These are phyloP conservation scores for Colletotrichum sp. DNA, from an alignment of 2,329 filamentous ascomycete species.

Conservation along the genomic window DNA sequence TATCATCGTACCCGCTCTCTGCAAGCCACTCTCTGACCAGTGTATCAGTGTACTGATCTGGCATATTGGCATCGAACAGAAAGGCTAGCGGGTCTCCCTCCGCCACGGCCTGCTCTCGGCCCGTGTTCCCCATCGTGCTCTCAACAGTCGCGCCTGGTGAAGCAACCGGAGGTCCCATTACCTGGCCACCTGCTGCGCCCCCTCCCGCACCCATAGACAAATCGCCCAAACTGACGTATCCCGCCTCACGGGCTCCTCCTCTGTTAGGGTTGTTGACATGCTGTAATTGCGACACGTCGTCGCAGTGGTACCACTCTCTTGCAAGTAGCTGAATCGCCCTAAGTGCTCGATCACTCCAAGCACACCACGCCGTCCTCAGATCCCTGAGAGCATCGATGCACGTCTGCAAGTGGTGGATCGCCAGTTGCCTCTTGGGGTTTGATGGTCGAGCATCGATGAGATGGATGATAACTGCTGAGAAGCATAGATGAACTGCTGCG, in stretches of 20 bases:
- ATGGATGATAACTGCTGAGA: slow-evolving; percentile 22
- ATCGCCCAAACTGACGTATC: background rate
- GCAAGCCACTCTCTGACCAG: slow-evolving; percentile 1
- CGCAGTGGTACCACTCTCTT: slow-evolving; percentile 22
- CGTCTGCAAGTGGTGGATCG: slow-evolving; percentile 14
- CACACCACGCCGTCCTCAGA: slow-evolving; percentile 17
- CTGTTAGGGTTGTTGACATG: background rate
- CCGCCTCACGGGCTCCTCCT: background rate
- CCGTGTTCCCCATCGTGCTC: background rate
- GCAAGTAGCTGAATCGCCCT: slow-evolving; percentile 17
- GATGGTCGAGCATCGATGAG: slow-evolving; percentile 24
- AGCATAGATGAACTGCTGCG: slow-evolving; percentile 24
- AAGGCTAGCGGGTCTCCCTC: background rate
- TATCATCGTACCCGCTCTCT: background rate
- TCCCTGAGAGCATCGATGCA: slow-evolving; percentile 22
- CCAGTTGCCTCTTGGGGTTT: slow-evolving; percentile 9
- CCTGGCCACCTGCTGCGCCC: background rate
- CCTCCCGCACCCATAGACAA: background rate
- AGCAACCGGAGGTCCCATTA: background rate
- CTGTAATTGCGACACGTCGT: slow-evolving; percentile 13
- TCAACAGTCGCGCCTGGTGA: background rate
- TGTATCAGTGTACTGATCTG: background rate
- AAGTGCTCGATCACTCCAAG: slow-evolving; percentile 21
- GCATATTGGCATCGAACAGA: background rate
- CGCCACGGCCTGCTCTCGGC: background rate